These are phyloP conservation scores for Leccinum subgranulosum DNA, from an alignment of 768 basidiomycete genomes.

Conservation along the genomic window DNA sequence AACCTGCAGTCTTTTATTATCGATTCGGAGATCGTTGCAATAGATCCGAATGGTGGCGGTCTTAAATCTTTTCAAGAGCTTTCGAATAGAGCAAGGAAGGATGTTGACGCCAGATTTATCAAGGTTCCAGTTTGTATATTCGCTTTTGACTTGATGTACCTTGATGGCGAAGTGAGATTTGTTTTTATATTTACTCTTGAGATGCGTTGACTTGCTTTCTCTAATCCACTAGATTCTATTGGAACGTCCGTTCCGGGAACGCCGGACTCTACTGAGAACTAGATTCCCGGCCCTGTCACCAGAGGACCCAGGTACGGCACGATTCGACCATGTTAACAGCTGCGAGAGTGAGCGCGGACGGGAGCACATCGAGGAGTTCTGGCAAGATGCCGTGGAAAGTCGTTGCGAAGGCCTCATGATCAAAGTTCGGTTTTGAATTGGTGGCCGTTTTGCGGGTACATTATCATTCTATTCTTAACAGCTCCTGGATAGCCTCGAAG, in stretches of 20 bases:
- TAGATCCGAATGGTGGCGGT: conserved; percentile 59
- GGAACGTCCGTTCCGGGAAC: conserved; percentile 62
- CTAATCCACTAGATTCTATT: conserved; percentile 55
- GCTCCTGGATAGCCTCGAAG: conserved; percentile 62
- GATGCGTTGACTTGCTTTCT: not conserved
- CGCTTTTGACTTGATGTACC: conserved; percentile 86
- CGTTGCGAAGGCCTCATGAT: conserved; percentile 94
- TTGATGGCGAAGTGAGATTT: conserved; percentile 69
- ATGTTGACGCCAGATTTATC: conserved; percentile 72
- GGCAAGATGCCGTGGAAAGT: conserved; percentile 69
- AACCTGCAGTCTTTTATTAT: conserved; percentile 64
- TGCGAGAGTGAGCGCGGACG: conserved; percentile 62
- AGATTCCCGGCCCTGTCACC: conserved; percentile 56
- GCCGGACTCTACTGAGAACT: conserved; percentile 61
- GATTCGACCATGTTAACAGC: conserved; percentile 71
- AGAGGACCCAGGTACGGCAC: conserved; percentile 46
- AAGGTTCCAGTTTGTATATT: conserved; percentile 80
- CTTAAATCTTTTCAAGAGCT: conserved; percentile 85
- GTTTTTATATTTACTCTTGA: not conserved
- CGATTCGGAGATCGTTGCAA: conserved; percentile 86
- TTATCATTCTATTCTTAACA: conserved; percentile 23
- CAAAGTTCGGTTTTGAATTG: conserved; percentile 49
- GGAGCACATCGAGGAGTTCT: conserved; percentile 69
- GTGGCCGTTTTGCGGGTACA: not conserved
- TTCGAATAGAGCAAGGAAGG: conserved; percentile 80